phyloP scores from a whole-genome alignment of 2,329 filamentous ascomycete genomes.

The Ophiostoma angusticollis region DNA sequence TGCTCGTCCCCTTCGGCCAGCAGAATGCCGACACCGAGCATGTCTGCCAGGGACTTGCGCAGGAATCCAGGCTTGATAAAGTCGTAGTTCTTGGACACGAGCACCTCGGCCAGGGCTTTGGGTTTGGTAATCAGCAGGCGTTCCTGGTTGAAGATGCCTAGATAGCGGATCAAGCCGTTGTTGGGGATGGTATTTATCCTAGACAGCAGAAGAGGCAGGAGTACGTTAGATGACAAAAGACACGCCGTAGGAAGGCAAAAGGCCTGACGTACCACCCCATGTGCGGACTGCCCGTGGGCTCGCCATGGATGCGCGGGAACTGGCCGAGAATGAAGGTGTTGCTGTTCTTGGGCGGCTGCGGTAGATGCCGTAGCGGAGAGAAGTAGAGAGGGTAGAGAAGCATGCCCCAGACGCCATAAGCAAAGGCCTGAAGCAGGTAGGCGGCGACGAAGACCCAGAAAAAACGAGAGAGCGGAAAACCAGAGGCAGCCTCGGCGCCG shows the following conservation, averaged over 20 bases:
- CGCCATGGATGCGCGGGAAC: conserved; percentile 24
- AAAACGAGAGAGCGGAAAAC: conserved; percentile 14
- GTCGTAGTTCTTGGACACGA: conserved; percentile 56
- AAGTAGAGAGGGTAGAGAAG: conserved; percentile 37
- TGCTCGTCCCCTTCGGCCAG: conserved; percentile 87
- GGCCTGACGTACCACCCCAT: conserved; percentile 30
- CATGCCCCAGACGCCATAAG: conserved; percentile 28
- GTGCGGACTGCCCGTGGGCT: conserved; percentile 31
- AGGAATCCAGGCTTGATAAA: conserved; percentile 51
- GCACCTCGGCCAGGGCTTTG: conserved; percentile 56
- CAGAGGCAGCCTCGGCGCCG: background rate
- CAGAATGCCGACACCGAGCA: conserved; percentile 60
- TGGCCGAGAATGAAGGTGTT: conserved; percentile 38
- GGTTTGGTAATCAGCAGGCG: conserved; percentile 48
- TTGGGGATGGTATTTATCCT: conserved; percentile 52
- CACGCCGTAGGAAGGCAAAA: too few species aligned
- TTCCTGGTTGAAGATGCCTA: conserved; percentile 48
- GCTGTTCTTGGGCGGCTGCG: conserved; percentile 26
- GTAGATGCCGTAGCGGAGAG: conserved; percentile 36
- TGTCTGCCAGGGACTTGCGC: conserved; percentile 41
- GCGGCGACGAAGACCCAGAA: conserved; percentile 21
- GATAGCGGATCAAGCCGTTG: conserved; percentile 56
- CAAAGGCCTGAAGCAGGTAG: conserved; percentile 24
- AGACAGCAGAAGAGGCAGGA: background rate
- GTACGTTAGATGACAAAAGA: background rate